phyloP scores from a whole-genome alignment of 2,329 filamentous ascomycete species.

The Xylaria digitata region DNA sequence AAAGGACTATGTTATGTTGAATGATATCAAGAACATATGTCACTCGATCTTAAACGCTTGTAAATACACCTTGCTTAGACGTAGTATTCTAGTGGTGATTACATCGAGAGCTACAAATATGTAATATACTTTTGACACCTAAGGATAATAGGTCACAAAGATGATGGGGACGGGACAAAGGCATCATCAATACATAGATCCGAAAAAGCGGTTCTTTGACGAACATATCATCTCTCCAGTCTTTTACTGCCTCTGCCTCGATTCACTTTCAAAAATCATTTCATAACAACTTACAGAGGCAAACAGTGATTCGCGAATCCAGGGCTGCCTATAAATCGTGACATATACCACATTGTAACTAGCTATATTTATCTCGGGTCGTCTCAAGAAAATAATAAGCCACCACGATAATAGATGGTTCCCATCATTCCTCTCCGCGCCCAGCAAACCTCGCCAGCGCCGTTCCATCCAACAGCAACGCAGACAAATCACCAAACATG shows the following conservation, averaged over 20 bases:
- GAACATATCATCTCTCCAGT: background rate
- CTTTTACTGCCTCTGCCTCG: background rate
- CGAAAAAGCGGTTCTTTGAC: background rate
- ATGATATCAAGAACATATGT: constrained; percentile 7
- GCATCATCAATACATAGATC: background rate
- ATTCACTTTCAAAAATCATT: background rate
- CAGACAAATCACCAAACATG: background rate
- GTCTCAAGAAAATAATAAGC: too few species aligned
- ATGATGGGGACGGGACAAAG: background rate
- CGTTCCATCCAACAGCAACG: background rate
- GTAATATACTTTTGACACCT: background rate
- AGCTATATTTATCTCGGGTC: too few species aligned
- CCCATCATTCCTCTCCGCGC: background rate
- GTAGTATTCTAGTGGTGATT: background rate
- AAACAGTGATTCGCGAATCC: background rate
- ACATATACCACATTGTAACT: background rate
- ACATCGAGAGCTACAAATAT: background rate
- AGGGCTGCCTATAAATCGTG: background rate
- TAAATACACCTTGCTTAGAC: background rate
- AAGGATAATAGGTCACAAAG: background rate
- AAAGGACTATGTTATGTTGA: background rate
- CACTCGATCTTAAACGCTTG: background rate
- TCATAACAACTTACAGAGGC: background rate
- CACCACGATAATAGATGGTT: background rate
- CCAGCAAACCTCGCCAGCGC: background rate